Conservation (phyloP, 225 moss, liverwort and hornwort species). For the Lunularia cruciata region DNA sequence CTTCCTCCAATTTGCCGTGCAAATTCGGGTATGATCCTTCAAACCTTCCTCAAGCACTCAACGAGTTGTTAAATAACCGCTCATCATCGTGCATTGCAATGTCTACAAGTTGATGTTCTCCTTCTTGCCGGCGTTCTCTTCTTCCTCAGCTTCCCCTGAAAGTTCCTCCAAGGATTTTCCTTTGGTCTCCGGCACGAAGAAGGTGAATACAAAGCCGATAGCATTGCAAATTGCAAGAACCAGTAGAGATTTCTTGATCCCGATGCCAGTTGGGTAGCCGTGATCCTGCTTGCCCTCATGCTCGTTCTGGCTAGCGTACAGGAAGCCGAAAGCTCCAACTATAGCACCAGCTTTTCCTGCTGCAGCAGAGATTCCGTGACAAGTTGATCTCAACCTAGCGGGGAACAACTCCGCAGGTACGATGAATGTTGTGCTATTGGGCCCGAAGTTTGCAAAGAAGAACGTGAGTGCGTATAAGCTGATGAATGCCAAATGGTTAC, state of each 20-base stretch:
- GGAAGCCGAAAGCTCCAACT: conserved; percentile 19
- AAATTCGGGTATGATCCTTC: too few species aligned
- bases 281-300: neutral
- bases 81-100: too few species aligned
- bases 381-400: conserved; percentile 24
- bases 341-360: conserved; percentile 28
- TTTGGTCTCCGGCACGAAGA: conserved; percentile 32
- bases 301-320: conserved; percentile 14
- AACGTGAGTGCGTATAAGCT: conserved; percentile 20
- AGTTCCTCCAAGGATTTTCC: conserved; percentile 31
- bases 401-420: conserved; percentile 27
- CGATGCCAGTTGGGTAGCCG: conserved; percentile 19
- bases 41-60: too few species aligned
- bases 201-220: conserved; percentile 22
- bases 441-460: conserved; percentile 31
- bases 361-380: conserved; percentile 26
- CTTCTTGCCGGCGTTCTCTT: neutral
- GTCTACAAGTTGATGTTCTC: neutral
- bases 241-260: conserved; percentile 12
- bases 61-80: too few species aligned
- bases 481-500: conserved; percentile 8
- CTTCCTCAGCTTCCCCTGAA: conserved; percentile 27
- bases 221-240: conserved; percentile 19
- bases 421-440: conserved; percentile 22
- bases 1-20: too few species aligned